These are phyloP conservation scores for Dictyophora rubrovolvata DNA, from an alignment of 768 basidiomycete species.

Conservation along the genomic window DNA sequence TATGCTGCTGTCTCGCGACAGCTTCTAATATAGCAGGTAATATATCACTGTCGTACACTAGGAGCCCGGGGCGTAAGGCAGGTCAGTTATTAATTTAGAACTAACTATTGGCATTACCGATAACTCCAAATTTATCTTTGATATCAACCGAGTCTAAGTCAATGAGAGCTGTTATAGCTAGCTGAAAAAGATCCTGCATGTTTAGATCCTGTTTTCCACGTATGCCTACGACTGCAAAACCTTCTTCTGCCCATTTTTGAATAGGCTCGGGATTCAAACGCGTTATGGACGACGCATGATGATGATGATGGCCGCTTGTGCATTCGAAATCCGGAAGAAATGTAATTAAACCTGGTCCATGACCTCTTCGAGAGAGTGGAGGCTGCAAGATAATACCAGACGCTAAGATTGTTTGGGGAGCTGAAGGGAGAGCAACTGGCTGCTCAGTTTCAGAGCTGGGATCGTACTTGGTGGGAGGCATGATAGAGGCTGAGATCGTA, in stretches of 20 bases:
- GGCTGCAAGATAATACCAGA: slow-evolving; percentile 31
- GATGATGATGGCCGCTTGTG: neutral
- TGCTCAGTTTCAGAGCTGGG: slow-evolving; percentile 30
- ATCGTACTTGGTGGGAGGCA: slow-evolving; percentile 25
- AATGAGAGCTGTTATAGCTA: slow-evolving; percentile 27
- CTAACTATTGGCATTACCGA: slow-evolving; percentile 9
- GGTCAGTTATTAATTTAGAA: neutral
- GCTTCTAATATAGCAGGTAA: slow-evolving; percentile 25
- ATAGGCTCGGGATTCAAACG: slow-evolving; percentile 38
- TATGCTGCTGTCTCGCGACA: slow-evolving; percentile 9
- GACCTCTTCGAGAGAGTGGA: slow-evolving; percentile 38
- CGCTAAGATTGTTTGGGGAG: slow-evolving; percentile 15
- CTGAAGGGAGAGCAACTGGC: slow-evolving; percentile 32
- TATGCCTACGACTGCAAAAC: slow-evolving; percentile 37
- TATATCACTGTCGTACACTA: slow-evolving; percentile 25
- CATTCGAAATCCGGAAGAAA: slow-evolving; percentile 26
- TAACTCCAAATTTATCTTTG: slow-evolving; percentile 34
- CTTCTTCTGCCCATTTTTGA: slow-evolving; percentile 47
- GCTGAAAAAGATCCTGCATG: slow-evolving; percentile 22
- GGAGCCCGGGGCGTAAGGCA: slow-evolving; percentile 11
- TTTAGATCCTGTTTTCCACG: slow-evolving; percentile 12
- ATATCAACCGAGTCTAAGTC: slow-evolving; percentile 28
- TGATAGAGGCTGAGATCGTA: slow-evolving; percentile 30
- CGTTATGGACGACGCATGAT: slow-evolving; percentile 10
- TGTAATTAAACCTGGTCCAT: slow-evolving; percentile 37